Evolutionary conservation across 371 early-diverging fungal species (phyloP).

Genomic region (Phascolomyces articulosus): DNA sequence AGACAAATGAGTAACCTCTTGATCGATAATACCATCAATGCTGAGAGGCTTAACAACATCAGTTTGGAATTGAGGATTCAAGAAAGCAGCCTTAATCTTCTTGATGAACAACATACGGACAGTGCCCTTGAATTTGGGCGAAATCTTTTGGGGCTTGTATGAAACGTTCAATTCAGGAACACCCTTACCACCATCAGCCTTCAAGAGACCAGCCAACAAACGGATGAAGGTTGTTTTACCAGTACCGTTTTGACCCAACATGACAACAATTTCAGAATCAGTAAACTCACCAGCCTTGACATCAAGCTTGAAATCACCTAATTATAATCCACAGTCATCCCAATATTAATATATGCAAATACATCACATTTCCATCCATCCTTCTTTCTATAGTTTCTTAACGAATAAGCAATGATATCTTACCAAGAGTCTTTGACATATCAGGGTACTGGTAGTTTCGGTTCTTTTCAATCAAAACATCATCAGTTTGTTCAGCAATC

Average conservation of each 20-base stretch:
- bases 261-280: constrained; percentile 98
- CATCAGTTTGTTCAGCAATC: constrained; percentile 72
- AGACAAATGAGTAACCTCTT: constrained; percentile 90
- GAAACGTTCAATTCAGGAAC: constrained; percentile 91
- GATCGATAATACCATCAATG: constrained; percentile 95
- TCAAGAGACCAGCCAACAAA: constrained; percentile 91
- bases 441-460: constrained; percentile 86
- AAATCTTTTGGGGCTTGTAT: constrained; percentile 99
- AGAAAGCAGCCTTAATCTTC: constrained; percentile 91
- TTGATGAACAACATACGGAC: constrained; percentile 96
- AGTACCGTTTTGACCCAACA: constrained; percentile 99
- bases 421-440: constrained; percentile 83
- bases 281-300: constrained; percentile 92
- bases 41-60: constrained; percentile 98
- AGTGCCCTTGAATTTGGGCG: constrained; percentile 95
- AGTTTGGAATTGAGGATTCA: constrained; percentile 97
- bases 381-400: too few relatives aligned
- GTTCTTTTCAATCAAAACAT: constrained; percentile 73
- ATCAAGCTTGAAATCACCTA: constrained; percentile 81
- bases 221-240: constrained; percentile 99
- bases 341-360: background rate
- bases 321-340: too few relatives aligned
- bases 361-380: background rate
- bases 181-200: constrained; percentile 82
- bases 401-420: background rate